These are phyloP conservation scores for Fusarium anthophilum DNA, from an alignment of 2,329 filamentous ascomycete species.

Conservation along the genomic window DNA sequence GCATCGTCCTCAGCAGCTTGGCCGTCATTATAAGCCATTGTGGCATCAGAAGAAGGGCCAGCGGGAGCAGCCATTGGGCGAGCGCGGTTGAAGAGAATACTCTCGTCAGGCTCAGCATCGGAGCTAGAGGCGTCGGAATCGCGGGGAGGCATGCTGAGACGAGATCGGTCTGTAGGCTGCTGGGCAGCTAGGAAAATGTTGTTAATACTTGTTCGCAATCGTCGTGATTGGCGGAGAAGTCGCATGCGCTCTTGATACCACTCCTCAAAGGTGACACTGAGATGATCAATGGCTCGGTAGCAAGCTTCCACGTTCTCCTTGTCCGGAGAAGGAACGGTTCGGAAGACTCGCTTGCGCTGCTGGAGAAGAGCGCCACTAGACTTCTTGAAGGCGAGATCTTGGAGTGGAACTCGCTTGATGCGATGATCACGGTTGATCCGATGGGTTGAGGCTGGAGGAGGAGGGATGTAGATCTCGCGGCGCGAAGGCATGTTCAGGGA, in stretches of 20 bases:
- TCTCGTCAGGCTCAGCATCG: slow-evolving; percentile 48
- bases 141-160: slow-evolving; percentile 50
- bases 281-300: slow-evolving; percentile 24
- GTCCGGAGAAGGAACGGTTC: slow-evolving; percentile 37
- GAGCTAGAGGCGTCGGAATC: slow-evolving; percentile 50
- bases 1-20: slow-evolving; percentile 31
- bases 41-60: slow-evolving; percentile 40
- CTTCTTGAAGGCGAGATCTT: slow-evolving; percentile 39
- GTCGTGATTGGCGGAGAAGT: not conserved
- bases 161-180: slow-evolving; percentile 40
- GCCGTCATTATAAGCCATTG: slow-evolving; percentile 42
- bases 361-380: slow-evolving; percentile 32
- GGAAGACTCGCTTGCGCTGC: slow-evolving; percentile 30
- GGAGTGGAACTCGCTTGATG: slow-evolving; percentile 41
- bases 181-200: slow-evolving; percentile 41
- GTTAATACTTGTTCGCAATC: slow-evolving; percentile 11
- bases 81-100: slow-evolving; percentile 46
- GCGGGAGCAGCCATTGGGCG: slow-evolving; percentile 29
- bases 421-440: slow-evolving; percentile 5
- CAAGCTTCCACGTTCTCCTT: slow-evolving; percentile 43
- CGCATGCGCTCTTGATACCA: not conserved
- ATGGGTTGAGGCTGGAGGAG: not conserved
- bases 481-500: slow-evolving; percentile 27
- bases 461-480: not conserved
- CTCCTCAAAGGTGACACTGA: slow-evolving; percentile 4